phyloP scores from a whole-genome alignment of 331 rosid genomes.

The Ulmus americana region DNA sequence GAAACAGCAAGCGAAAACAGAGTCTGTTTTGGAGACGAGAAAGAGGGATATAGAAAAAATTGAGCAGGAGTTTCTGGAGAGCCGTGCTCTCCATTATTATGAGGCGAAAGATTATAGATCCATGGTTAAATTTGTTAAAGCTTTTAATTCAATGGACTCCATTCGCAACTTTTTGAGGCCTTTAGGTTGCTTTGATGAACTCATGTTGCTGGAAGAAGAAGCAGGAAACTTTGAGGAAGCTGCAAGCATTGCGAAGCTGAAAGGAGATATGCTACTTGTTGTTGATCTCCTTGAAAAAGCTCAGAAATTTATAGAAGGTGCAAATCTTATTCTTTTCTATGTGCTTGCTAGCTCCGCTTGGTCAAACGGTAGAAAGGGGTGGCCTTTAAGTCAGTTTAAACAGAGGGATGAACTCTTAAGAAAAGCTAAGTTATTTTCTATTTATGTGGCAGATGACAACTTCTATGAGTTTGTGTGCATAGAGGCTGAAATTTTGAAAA shows the following conservation, averaged over 20 bases:
- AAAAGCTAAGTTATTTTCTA: constrained; percentile 43
- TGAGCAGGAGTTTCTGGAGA: constrained; percentile 48
- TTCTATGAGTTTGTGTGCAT: constrained; percentile 33
- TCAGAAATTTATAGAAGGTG: constrained; percentile 44
- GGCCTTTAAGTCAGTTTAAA: constrained; percentile 59
- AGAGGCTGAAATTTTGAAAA: constrained; percentile 45
- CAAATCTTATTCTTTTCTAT: constrained; percentile 28
- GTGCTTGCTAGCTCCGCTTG: constrained; percentile 58
- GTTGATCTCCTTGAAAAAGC: constrained; percentile 49
- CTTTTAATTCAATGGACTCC: constrained; percentile 38
- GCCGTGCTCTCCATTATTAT: constrained; percentile 46
- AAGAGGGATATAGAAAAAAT: constrained; percentile 24
- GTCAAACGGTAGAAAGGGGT: constrained; percentile 50
- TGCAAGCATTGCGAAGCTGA: constrained; percentile 37
- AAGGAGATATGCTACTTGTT: constrained; percentile 36
- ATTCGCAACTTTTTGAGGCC: constrained; percentile 48
- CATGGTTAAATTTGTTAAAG: constrained; percentile 60
- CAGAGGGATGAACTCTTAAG: constrained; percentile 35
- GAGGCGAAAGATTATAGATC: constrained; percentile 28
- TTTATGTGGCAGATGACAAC: constrained; percentile 20
- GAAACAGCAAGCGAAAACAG: constrained; percentile 36
- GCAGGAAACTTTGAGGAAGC: constrained; percentile 51
- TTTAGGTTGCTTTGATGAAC: constrained; percentile 39
- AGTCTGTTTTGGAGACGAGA: constrained; percentile 3
- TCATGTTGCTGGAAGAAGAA: constrained; percentile 39